These are phyloP conservation scores for Aaosphaeria pasadenensis DNA, from an alignment of 2,329 filamentous ascomycete genomes.

Conservation along the genomic window DNA sequence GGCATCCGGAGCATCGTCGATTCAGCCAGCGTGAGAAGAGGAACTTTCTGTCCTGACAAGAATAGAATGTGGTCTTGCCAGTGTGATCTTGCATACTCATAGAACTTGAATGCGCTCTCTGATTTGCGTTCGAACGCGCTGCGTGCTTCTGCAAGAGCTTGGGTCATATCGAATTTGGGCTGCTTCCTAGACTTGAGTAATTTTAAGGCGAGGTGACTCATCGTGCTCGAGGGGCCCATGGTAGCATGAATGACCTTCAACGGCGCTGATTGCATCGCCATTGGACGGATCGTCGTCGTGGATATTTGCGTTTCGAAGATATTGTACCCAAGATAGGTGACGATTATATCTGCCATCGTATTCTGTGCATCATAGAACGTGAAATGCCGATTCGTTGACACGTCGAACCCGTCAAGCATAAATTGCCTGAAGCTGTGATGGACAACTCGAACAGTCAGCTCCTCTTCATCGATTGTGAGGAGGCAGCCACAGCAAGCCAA, in stretches of 20 bases:
- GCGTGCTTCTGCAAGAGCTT: constrained; percentile 6
- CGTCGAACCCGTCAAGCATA: constrained; percentile 5
- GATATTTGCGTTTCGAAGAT: constrained; percentile 16
- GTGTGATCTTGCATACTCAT: constrained; percentile 11
- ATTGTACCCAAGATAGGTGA: constrained; percentile 20
- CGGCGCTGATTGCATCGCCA: constrained; percentile 6
- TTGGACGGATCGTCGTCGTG: constrained; percentile 1
- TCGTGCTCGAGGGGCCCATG: constrained; percentile 3
- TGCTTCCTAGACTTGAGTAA: constrained; percentile 9
- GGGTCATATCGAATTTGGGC: constrained; percentile 9
- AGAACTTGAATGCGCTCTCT: constrained; percentile 5
- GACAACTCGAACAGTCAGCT: constrained; percentile 14
- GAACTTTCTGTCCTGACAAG: constrained; percentile 5
- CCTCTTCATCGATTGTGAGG: constrained; percentile 21
- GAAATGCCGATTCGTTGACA: constrained; percentile 1
- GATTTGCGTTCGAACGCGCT: neutral
- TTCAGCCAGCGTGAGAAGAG: neutral
- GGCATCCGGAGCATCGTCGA: neutral
- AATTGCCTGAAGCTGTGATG: constrained; percentile 20
- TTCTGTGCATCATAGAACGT: constrained; percentile 4
- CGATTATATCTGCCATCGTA: constrained; percentile 12
- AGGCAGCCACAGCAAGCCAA: constrained; percentile 21
- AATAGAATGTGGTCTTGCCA: constrained; percentile 9
- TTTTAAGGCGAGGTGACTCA: constrained; percentile 7
- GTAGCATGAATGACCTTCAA: constrained; percentile 7